Evolutionary conservation across 371 early-diverging fungal genomes (phyloP).

Genomic region (Lichtheimia hyalospora): DNA sequence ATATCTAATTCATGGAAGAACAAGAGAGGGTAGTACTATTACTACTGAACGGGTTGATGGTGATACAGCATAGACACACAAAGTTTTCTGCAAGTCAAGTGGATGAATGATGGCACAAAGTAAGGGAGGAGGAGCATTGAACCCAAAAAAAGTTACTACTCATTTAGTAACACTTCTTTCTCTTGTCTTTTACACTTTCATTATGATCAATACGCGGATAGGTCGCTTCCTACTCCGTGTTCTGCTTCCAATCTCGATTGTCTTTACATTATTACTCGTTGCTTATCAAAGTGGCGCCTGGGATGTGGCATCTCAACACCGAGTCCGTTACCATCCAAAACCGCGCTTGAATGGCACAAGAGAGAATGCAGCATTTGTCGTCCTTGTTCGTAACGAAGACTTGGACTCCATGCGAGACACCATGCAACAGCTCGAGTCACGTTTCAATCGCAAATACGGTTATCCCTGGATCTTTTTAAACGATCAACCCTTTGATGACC

Average conservation of each 20-base stretch:
- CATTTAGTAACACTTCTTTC: background rate
- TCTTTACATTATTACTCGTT: conserved; percentile 13
- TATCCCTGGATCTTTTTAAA: conserved; percentile 89
- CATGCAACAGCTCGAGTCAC: conserved; percentile 73
- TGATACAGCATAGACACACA: too few species aligned
- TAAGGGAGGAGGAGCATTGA: too few species aligned
- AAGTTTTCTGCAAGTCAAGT: too few species aligned
- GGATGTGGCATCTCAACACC: background rate
- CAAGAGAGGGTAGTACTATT: too few species aligned
- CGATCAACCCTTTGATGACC: conserved; percentile 73
- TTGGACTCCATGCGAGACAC: conserved; percentile 63
- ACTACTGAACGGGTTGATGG: too few species aligned
- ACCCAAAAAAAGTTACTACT: too few species aligned
- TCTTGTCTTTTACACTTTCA: background rate
- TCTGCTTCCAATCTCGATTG: conserved; percentile 7
- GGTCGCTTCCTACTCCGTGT: conserved; percentile 10
- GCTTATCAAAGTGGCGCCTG: conserved; percentile 13
- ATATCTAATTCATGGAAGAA: too few species aligned
- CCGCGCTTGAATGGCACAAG: conserved; percentile 5
- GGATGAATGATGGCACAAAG: too few species aligned
- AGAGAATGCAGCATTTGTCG: conserved; percentile 59
- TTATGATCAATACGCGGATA: conserved; percentile 9
- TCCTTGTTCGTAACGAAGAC: conserved; percentile 73
- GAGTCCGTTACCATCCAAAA: conserved; percentile 6
- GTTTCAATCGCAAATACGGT: conserved; percentile 74